Conservation (phyloP, 768 basidiomycete species). For the Calocybe indica region DNA sequence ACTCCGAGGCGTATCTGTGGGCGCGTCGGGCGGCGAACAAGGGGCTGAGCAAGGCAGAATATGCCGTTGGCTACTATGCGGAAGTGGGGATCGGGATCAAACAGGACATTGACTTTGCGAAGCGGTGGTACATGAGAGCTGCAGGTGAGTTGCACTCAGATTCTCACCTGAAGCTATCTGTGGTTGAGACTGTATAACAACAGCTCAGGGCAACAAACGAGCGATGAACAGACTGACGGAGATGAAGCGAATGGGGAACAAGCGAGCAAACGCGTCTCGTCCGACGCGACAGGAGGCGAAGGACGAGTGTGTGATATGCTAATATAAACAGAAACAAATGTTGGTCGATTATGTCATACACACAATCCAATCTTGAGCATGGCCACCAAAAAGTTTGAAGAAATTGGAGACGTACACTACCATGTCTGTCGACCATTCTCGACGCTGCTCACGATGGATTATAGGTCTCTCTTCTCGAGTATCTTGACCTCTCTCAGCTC, state of each 20-base stretch:
- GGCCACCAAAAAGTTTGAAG: constrained; percentile 10
- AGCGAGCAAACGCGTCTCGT: constrained; percentile 68
- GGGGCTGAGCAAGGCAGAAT: constrained; percentile 94
- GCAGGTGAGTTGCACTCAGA: constrained; percentile 60
- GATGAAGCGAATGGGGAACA: constrained; percentile 86
- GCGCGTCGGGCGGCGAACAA: constrained; percentile 95
- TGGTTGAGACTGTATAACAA: not conserved
- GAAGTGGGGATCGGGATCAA: constrained; percentile 98
- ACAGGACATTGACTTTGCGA: constrained; percentile 92
- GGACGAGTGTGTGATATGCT: constrained; percentile 87
- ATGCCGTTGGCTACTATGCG: constrained; percentile 97
- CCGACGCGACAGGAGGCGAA: constrained; percentile 92
- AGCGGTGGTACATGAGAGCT: constrained; percentile 98
- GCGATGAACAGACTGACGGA: constrained; percentile 96
- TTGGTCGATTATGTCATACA: not conserved
- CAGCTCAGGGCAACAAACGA: constrained; percentile 97
- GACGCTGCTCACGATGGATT: constrained; percentile 3
- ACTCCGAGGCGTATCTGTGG: constrained; percentile 99
- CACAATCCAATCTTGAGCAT: constrained; percentile 4
- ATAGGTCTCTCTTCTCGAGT: constrained; percentile 52
- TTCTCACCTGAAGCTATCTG: too few species aligned
- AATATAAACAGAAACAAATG: constrained; percentile 10
- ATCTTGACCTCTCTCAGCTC: constrained; percentile 52
- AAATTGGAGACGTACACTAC: constrained; percentile 12
- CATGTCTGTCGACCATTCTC: not conserved